These are phyloP conservation scores for Crithidia bombi DNA, from an alignment of 208 protist species.

Conservation along the genomic window DNA sequence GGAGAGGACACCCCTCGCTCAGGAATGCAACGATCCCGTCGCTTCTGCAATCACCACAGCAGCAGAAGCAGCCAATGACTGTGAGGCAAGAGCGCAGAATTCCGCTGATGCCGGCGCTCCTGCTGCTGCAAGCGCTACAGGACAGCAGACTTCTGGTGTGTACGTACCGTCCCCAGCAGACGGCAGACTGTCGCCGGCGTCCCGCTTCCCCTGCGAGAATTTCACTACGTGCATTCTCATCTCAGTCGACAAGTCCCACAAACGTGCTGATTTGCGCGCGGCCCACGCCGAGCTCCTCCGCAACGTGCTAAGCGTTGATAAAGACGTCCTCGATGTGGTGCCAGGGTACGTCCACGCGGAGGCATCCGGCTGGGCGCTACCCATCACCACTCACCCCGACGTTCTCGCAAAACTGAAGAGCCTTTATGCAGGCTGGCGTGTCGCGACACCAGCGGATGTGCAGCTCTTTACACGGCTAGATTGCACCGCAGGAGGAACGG, in stretches of 20 bases:
- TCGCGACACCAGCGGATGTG: constrained; percentile 37
- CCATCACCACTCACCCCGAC: constrained; percentile 32
- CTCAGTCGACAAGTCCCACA: constrained; percentile 35
- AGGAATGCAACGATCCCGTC: too few relatives aligned
- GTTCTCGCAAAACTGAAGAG: constrained; percentile 36
- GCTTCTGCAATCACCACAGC: neutral
- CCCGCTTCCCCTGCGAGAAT: constrained; percentile 53
- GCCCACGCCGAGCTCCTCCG: constrained; percentile 15
- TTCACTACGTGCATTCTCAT: constrained; percentile 43
- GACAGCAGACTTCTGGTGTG: neutral
- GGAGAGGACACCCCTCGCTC: neutral
- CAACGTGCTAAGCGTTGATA: neutral
- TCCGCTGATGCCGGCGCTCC: neutral
- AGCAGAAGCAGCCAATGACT: too few relatives aligned
- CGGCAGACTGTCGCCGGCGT: constrained; percentile 38
- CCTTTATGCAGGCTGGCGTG: constrained; percentile 35
- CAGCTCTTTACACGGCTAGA: constrained; percentile 32
- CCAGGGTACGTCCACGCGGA: constrained; percentile 47
- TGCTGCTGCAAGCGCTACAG: neutral
- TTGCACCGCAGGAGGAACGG: neutral
- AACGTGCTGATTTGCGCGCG: constrained; percentile 33
- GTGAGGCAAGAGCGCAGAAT: too few relatives aligned
- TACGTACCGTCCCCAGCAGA: neutral
- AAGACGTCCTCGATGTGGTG: constrained; percentile 41
- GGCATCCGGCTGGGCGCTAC: constrained; percentile 49